Evolutionary conservation across 1,284 basidiomycete genomes (phyloP), one percentile per base, ranked within the genome.

Genomic region (Rhizoctonia solani): DNA sequence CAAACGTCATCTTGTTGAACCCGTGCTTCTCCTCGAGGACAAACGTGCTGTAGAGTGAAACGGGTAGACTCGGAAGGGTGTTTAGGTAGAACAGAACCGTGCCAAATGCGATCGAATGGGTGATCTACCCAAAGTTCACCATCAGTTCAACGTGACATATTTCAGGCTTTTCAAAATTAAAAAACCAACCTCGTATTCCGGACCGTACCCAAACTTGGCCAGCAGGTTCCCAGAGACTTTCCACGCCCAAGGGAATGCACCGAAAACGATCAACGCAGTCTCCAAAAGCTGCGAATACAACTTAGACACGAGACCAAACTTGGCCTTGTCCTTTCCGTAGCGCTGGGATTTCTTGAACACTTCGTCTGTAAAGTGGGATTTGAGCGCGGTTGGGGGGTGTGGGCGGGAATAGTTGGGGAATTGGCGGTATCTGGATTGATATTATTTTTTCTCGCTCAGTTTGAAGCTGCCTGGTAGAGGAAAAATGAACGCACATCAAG

Each of bases 21-120:
- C 95, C 95, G 74, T 98, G 93, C 72, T 88, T 89, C 76, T 97
- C 90, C 78, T 99, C 97, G 47, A 99, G 82, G 11, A 95, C 90
- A 76, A 99, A 99, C 1, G 93, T 95, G 70, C 87, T 85, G 80
- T 97, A 98, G 39, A 89, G 81, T 32, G 84, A 85, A 54, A 93
- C 79, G 5, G 94, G 93, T 9, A 93, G 79, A 1, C 84, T 81
- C 0, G 93, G 87, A 29, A 90, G 77, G 0, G 85, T 82, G 0
- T 90, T 89, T 11, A 89, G 72, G 66, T 90, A 75, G 70, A 87
- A 87, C 37, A 95, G 77, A 29, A 89, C 73, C 50, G 84, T 85
- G 9, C 87, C 82, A 77, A 95, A 98, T 11, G 85, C 81, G 70
- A 96, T 85, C 1, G 93, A 95, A 76, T 93, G 92, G 0, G 83